Base-by-base conservation (phyloP, 2,329 filamentous ascomycete genomes). In the Coleophoma cylindrospora region DNA sequence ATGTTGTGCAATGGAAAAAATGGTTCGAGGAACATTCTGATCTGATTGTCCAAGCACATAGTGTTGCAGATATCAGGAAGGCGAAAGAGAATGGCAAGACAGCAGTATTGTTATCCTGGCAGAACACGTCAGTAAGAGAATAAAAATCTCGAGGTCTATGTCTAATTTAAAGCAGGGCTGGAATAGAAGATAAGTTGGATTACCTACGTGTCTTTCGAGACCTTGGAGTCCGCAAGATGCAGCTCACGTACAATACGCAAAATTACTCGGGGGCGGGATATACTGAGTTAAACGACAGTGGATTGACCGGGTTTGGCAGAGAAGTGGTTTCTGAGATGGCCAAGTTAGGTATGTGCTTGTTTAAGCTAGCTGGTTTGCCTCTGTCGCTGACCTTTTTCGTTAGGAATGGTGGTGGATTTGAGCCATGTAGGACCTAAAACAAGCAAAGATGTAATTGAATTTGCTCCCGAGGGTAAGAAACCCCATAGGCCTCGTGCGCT, bases 161-260 rank as follows among this genome's bases (percentile, higher is more conserved):
- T 10, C 17, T 43, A 22, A 43, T 43, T 2, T 5, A 4, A 7
- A 22, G 41, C n/a, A 43, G 41, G 1, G 63, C 69, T 1, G 68
- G 68, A 4, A 71, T 71, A 48, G 68, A 71, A 52, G 64, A 72
- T 51, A 61, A 66, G 43, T 57, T 69, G 17, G 58, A 68, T 44
- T 68, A 70, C 52, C 54, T 71, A 12, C 56, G 69, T 10, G 64
- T 72, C 4, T 71, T 71, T 55, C 61, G 66, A 14, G 68, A 71
- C 47, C 56, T 71, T 14, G 69, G 68, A 32, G 68, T 72, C 9
- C 62, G 65, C 14, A 70, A 71, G 53, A 71, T 71, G 69, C 68
- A 71, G 54, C 60, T 72, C 43, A 71, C 68, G 1, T 71, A 70
- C 61, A 72, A 71, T 48, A 70, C 68, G 6, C 67, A 71, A 43